Conservation (phyloP, 2,329 filamentous ascomycete genomes). For the Hymenoscyphus albidus region DNA sequence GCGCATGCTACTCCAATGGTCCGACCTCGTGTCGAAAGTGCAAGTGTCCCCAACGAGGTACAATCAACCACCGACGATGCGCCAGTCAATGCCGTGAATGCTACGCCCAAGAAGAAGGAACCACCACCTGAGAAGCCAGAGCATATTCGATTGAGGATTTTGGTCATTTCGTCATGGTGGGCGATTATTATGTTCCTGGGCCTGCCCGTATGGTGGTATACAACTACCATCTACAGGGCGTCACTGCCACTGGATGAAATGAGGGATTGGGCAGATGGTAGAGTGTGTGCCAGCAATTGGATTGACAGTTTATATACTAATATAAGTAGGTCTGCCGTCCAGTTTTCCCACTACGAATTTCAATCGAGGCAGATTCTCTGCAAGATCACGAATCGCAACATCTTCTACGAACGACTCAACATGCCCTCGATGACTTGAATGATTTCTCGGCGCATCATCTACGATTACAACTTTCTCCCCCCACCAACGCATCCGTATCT, state of each 20-base stretch:
- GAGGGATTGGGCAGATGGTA: slow-evolving; percentile 87
- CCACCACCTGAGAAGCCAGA: slow-evolving; percentile 74
- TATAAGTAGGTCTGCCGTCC: slow-evolving; percentile 71
- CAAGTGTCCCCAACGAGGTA: neutral
- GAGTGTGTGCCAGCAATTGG: slow-evolving; percentile 49
- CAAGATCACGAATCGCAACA: slow-evolving; percentile 65
- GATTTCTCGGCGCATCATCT: slow-evolving; percentile 83
- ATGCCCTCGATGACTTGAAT: slow-evolving; percentile 80
- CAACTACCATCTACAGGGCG: slow-evolving; percentile 87
- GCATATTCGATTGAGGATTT: slow-evolving; percentile 64
- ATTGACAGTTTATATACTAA: slow-evolving; percentile 15
- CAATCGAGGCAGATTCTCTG: slow-evolving; percentile 66
- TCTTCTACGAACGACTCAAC: slow-evolving; percentile 76
- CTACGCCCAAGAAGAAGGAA: slow-evolving; percentile 31
- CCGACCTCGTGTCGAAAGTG: neutral
- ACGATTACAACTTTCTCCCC: slow-evolving; percentile 60
- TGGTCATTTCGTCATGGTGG: slow-evolving; percentile 88
- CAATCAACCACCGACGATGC: slow-evolving; percentile 15
- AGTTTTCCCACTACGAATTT: slow-evolving; percentile 81
- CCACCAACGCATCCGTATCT: slow-evolving; percentile 24
- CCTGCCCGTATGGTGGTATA: slow-evolving; percentile 92
- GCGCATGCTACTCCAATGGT: slow-evolving; percentile 10
- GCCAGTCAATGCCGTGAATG: slow-evolving; percentile 28
- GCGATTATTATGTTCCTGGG: slow-evolving; percentile 76
- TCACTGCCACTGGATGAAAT: slow-evolving; percentile 79